Percentiles rank a stretch among this genome's conserved stretches.
Evolutionary conservation across 1,284 basidiomycete genomes (phyloP).

Genomic region (Tilletia caries): DNA sequence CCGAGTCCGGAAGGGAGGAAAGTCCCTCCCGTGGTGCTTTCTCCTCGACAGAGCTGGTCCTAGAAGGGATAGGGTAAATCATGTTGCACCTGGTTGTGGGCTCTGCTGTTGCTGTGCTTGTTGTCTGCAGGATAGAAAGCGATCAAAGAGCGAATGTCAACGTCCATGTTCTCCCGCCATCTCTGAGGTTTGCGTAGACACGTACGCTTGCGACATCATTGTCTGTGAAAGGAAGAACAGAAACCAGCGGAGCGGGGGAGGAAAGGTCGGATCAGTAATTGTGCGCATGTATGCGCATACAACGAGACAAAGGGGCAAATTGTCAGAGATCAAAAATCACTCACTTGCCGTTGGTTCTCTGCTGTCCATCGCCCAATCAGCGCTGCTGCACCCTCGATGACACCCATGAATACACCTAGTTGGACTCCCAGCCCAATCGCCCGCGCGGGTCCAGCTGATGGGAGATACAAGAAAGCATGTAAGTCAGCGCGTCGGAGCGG

Average conservation of each 20-base stretch:
- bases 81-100: constrained; percentile 1
- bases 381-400: constrained; percentile 2
- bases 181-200: neutral
- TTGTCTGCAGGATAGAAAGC: neutral
- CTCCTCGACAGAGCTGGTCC: neutral
- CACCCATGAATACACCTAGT: constrained; percentile 11
- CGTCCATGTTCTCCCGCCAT: neutral
- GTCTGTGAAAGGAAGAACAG: neutral
- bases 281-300: neutral
- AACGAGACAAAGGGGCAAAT: neutral
- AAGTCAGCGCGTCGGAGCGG: neutral
- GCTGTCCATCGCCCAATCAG: constrained; percentile 10
- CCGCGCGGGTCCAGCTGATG: neutral
- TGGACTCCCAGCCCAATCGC: constrained; percentile 4
- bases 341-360: constrained; percentile 8
- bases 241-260: neutral
- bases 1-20: too few relatives aligned
- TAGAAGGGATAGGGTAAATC: too few relatives aligned
- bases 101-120: constrained; percentile 8
- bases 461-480: neutral
- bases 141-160: neutral
- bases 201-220: constrained; percentile 10
- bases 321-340: neutral
- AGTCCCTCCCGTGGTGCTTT: too few relatives aligned
- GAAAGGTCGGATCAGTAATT: neutral